Evolutionary conservation across 2,329 filamentous ascomycete species (phyloP).

Genomic region (Colletotrichum sp.): DNA sequence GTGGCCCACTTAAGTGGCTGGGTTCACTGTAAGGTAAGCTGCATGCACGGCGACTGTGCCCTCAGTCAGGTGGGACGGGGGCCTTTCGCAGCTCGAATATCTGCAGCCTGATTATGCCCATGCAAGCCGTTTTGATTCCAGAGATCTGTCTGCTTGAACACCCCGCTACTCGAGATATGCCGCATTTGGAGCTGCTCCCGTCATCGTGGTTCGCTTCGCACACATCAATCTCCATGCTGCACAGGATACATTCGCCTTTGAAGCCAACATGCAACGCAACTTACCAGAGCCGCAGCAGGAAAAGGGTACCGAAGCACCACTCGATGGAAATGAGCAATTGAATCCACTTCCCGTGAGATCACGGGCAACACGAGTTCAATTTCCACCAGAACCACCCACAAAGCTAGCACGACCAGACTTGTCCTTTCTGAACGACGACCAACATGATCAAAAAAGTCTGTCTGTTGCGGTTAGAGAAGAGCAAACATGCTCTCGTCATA

Average conservation of each 20-base stretch:
- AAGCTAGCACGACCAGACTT: not conserved
- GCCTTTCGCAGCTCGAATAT: not conserved
- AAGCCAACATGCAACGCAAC: not conserved
- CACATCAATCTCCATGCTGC: not conserved
- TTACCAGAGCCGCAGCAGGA: not conserved
- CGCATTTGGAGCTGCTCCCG: not conserved
- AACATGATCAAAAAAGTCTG: accelerated
- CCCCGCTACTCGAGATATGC: no score
- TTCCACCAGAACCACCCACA: not conserved
- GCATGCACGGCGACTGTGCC: not conserved
- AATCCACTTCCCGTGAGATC: not conserved
- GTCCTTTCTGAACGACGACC: not conserved
- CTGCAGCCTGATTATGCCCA: not conserved
- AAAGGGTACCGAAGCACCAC: not conserved
- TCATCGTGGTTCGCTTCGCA: not conserved
- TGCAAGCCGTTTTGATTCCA: no score
- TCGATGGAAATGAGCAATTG: not conserved
- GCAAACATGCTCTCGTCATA: accelerated
- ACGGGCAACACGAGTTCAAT: not conserved
- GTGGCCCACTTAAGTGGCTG: not conserved
- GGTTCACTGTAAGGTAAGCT: not conserved
- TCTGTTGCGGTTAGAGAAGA: not conserved
- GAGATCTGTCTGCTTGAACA: no score
- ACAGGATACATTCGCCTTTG: not conserved
- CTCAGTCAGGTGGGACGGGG: not conserved